Conservation (phyloP, 1,284 basidiomycete genomes). For the Mycosarcoma mackinlayi region DNA sequence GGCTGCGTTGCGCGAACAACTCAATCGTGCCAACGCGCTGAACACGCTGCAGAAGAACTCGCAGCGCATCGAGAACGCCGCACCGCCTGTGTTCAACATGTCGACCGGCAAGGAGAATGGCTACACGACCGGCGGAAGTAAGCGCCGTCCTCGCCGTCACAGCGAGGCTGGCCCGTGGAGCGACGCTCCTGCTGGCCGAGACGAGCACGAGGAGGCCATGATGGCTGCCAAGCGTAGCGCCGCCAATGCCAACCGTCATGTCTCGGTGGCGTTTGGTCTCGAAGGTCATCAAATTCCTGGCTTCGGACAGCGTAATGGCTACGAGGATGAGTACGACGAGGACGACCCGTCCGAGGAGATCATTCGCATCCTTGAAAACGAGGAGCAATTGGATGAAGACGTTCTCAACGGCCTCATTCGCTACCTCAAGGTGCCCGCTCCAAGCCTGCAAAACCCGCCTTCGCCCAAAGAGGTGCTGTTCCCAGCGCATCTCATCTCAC, state of each 20-base stretch:
- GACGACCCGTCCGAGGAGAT: constrained; percentile 95
- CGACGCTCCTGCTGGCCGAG: constrained; percentile 75
- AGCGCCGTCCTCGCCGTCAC: constrained; percentile 77
- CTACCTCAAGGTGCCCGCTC: constrained; percentile 90
- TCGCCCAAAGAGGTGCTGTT: constrained; percentile 97
- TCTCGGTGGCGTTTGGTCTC: constrained; percentile 80
- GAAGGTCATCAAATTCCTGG: constrained; percentile 59
- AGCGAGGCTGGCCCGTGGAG: constrained; percentile 84
- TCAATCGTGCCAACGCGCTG: constrained; percentile 87
- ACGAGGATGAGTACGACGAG: constrained; percentile 67
- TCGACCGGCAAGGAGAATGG: constrained; percentile 60
- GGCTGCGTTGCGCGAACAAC: constrained; percentile 88
- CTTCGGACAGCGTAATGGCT: constrained; percentile 47
- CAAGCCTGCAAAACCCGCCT: constrained; percentile 89
- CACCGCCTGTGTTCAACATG: constrained; percentile 63
- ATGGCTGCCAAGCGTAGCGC: constrained; percentile 78
- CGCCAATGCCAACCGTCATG: constrained; percentile 79
- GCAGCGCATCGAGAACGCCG: constrained; percentile 63
- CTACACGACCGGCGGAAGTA: constrained; percentile 39
- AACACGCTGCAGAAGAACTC: constrained; percentile 65
- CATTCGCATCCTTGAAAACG: constrained; percentile 90
- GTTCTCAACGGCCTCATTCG: constrained; percentile 89
- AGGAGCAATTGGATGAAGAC: constrained; percentile 91
- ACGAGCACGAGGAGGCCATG: constrained; percentile 79
- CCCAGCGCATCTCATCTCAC: constrained; percentile 97